Base-by-base conservation (phyloP, 2,329 filamentous ascomycete genomes). In the Fonsecaea pedrosoi region DNA sequence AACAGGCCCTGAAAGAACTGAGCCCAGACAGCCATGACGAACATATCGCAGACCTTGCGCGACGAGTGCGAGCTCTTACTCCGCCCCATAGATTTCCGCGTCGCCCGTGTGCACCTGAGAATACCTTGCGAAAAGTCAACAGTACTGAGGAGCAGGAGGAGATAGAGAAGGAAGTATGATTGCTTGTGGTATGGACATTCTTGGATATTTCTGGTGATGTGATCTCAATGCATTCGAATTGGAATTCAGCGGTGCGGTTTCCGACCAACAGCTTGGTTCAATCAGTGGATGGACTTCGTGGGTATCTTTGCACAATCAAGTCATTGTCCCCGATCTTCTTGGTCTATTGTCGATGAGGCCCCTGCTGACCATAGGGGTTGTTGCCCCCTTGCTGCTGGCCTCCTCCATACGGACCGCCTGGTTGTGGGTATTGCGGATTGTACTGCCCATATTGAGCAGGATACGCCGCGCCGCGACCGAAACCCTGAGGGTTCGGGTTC, bases 11-110 rank as follows among this genome's bases (percentile, higher is more conserved):
- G 71, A 79, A 88, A 66, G 87, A 86, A 35, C 80, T 98, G 71
- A 90, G 91, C 69, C 81, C 86, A 1, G 91, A 92, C 60, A 95
- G 91, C 75, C 88, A 87, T 2, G 95, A 98, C 81, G 85, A 85
- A 69, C 94, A 99, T 82, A 85, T 99, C 61, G 89, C 86, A 58
- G 94, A 98, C 79, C 81, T 99, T 73, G 92, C 92, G 15, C 79
- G 82, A 64, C 85, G 92, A 61, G 89, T 95, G 53, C 86, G 88
- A 74, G 84, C 82, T 60, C 83, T 96, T 62, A 53, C 55, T 15
- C 64, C 67, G 13, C 66, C 71, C 25, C 18, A 32, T 50, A 70
- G 66, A 15, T 40, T 34, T 32, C 21, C 37, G 25, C 57, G 37
- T 18, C 53, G 58, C n/a, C 55, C 38, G 13, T 18, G 12, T 3